Base-by-base conservation (phyloP, 2,329 filamentous ascomycete genomes). In the Neonectria punicea region DNA sequence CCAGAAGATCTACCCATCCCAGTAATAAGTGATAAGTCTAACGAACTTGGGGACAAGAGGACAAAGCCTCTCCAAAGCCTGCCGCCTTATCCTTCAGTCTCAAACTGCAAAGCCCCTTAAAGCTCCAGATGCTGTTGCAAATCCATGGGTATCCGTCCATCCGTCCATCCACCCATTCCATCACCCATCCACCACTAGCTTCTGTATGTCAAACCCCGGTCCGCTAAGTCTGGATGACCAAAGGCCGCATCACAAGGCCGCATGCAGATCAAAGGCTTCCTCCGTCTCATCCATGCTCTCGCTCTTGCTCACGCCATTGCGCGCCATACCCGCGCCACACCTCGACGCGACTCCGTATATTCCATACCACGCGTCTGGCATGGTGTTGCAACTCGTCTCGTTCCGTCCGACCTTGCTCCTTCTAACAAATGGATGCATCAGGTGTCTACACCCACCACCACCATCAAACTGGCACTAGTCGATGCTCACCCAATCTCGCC, bases 311-410 rank as follows among this genome's bases (percentile, higher is more conserved):
- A 36, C 39, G 53, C 59, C 63, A 58, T 61, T 56, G 66, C 67
- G 67, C 71, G 36, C 51, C 55, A 60, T 61, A n/a, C 49, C 58
- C 54, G 55, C 58, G 58, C 61, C 50, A 67, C 36, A n/a, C 43
- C 57, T 54, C 36, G 59, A 68, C 72, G 70, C 68, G 72, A 69
- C 70, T 70, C 43, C 54, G 47, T 41, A 46, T 57, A 51, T 44
- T 53, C 56, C 60, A 71, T 74, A 71, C 61, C 63, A 73, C 72
- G 67, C 72, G 70, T 72, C 63, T 61, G 11, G 53, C 46, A 39
- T 74, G 68, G 67, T 69, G 70, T 72, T 74, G 63, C 59, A 59
- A 53, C 56, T 55, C 56, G 53, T 44, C 53, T 61, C 25, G 43
- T 44, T 51, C 59, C 66, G 53, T 54, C 41, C 61, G 57, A 28